phyloP scores from a whole-genome alignment of 1,139 yeast genomes.

The Pichia sp. region DNA sequence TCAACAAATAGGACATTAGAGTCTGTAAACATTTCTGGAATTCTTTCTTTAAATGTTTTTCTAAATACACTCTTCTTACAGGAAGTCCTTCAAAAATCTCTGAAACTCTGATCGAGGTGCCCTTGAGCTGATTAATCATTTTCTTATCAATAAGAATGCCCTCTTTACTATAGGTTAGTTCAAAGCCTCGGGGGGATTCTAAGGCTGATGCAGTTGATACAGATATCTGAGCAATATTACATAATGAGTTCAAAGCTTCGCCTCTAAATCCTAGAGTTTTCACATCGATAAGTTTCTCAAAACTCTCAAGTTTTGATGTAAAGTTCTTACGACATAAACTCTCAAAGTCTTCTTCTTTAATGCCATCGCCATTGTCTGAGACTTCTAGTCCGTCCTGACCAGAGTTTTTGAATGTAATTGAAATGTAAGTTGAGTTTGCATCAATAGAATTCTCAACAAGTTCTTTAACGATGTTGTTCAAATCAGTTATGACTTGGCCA shows the following conservation, averaged over 20 bases:
- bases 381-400: conserved; percentile 76
- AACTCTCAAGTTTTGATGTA: conserved; percentile 69
- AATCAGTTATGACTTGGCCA: conserved; percentile 85
- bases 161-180: conserved; percentile 46
- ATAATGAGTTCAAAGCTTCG: conserved; percentile 74
- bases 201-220: conserved; percentile 53
- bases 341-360: conserved; percentile 53
- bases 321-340: conserved; percentile 65
- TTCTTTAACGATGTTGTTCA: conserved; percentile 77
- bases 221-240: conserved; percentile 46
- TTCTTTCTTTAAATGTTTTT: conserved; percentile 65
- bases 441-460: conserved; percentile 83
- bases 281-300: conserved; percentile 53
- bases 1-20: conserved; percentile 66
- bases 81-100: conserved; percentile 64
- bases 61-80: conserved; percentile 68
- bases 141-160: conserved; percentile 47
- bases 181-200: conserved; percentile 54
- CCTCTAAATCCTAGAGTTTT: conserved; percentile 77
- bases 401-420: conserved; percentile 49
- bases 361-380: conserved; percentile 77
- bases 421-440: conserved; percentile 63
- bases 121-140: conserved; percentile 50
- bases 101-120: conserved; percentile 53
- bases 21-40: conserved; percentile 60